phyloP scores from a whole-genome alignment of 2,329 filamentous ascomycete genomes.

The Paraphaeosphaeria minitans region DNA sequence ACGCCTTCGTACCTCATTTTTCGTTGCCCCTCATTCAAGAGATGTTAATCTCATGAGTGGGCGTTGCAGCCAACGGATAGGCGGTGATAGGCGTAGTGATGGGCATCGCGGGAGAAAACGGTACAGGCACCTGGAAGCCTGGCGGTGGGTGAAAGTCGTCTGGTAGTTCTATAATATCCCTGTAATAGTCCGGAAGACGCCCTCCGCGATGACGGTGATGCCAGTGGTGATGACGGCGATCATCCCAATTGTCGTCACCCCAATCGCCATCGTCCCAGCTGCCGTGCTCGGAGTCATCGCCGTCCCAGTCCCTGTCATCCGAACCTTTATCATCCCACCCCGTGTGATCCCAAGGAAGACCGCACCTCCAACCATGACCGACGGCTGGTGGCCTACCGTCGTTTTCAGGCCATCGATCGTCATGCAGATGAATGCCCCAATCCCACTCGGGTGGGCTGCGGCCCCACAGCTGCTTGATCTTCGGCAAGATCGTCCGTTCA shows the following conservation, averaged over 20 bases:
- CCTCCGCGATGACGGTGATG: background rate
- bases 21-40: background rate
- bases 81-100: background rate
- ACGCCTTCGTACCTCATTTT: background rate
- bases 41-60: background rate
- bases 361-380: background rate
- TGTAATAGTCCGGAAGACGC: background rate
- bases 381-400: background rate
- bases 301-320: too few relatives aligned
- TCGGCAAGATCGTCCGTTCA: background rate
- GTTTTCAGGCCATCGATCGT: background rate
- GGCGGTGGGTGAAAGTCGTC: background rate
- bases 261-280: background rate
- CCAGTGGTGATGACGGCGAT: background rate
- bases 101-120: background rate
- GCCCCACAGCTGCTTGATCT: background rate
- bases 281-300: too few relatives aligned
- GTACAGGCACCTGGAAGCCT: background rate
- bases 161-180: background rate
- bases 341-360: background rate
- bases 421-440: background rate
- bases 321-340: background rate
- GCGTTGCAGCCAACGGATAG: background rate
- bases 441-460: background rate
- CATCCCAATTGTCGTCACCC: background rate